phyloP scores from a whole-genome alignment of 768 basidiomycete species.

The Cantharellus anzutake region DNA sequence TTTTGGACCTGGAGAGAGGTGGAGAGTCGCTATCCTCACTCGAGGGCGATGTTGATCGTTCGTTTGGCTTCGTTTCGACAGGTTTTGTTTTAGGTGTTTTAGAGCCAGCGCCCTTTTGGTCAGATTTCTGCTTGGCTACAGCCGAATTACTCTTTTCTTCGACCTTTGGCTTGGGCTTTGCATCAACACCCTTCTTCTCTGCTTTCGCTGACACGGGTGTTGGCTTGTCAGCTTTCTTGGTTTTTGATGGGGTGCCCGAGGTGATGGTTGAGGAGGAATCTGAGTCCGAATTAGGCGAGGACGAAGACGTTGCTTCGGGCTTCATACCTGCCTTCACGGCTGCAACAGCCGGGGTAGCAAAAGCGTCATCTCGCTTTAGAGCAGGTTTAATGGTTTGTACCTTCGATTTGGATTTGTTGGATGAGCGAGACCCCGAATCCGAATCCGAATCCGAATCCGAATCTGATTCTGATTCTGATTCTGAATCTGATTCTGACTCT shows the following conservation, averaged over 20 bases:
- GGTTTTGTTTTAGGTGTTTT: background rate
- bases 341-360: background rate
- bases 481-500: no score
- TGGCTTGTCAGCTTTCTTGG: background rate
- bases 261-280: background rate
- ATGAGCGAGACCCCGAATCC: constrained; percentile 4
- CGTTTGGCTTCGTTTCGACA: background rate
- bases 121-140: background rate
- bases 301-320: background rate
- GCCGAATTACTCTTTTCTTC: background rate
- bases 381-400: no score
- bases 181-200: background rate
- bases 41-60: background rate
- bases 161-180: background rate
- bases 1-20: background rate
- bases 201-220: background rate
- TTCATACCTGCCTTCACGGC: background rate
- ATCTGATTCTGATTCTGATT: background rate
- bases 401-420: background rate
- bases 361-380: no score
- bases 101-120: background rate
- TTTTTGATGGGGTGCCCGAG: background rate
- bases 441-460: constrained; percentile 13
- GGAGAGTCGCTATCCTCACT: background rate
- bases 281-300: background rate